Percentiles rank a stretch among this genome's conserved stretches.
phyloP scores from a whole-genome alignment of 1,139 yeast genomes.

The Ogataea hybrid region DNA sequence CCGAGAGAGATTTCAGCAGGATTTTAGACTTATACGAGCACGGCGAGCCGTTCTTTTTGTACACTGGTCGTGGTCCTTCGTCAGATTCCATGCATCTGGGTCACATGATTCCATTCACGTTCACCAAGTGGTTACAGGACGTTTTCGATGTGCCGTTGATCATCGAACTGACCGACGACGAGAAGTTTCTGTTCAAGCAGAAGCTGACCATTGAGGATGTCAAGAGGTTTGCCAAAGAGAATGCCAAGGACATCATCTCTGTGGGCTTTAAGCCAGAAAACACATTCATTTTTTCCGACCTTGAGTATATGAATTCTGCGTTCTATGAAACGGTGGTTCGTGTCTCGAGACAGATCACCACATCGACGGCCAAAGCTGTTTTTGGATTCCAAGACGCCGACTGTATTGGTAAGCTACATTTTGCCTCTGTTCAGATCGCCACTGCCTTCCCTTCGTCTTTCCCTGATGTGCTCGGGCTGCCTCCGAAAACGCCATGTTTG shows the following conservation, averaged over 20 bases:
- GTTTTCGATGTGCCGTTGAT: conserved; percentile 97
- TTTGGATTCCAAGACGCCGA: conserved; percentile 96
- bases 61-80: conserved; percentile 98
- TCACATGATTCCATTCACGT: conserved; percentile 92
- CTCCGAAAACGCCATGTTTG: conserved; percentile 86
- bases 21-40: conserved; percentile 89
- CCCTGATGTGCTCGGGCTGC: conserved; percentile 87
- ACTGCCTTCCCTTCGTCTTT: conserved; percentile 94
- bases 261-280: conserved; percentile 94
- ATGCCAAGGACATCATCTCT: conserved; percentile 91
- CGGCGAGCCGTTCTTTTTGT: conserved; percentile 91
- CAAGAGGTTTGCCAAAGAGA: conserved; percentile 69
- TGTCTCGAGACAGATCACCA: conserved; percentile 93
- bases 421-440: conserved; percentile 94
- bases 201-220: conserved; percentile 88
- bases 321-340: conserved; percentile 93
- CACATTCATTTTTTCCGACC: conserved; percentile 91
- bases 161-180: conserved; percentile 95
- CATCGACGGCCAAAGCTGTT: conserved; percentile 95
- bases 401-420: conserved; percentile 91
- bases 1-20: conserved; percentile 80
- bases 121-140: conserved; percentile 98
- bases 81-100: conserved; percentile 96
- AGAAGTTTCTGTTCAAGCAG: conserved; percentile 92
- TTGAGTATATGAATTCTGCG: conserved; percentile 89